phyloP scores from a whole-genome alignment of 1,284 basidiomycete species.

The Naganishia liquefaciens region DNA sequence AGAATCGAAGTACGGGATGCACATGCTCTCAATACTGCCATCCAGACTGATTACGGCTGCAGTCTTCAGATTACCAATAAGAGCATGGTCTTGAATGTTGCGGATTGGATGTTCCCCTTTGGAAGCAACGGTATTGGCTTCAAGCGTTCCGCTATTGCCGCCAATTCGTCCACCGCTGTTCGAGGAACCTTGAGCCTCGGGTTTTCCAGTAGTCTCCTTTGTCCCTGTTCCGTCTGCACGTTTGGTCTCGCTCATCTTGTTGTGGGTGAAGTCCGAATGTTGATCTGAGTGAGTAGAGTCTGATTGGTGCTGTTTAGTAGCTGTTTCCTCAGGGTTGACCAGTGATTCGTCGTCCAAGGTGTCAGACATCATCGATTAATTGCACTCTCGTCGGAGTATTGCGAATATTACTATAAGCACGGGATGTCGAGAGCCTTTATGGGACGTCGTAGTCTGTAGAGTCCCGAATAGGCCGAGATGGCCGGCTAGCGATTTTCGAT shows the following conservation, averaged over 20 bases:
- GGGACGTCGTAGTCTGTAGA: too few species aligned
- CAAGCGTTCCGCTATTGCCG: slow-evolving; percentile 8
- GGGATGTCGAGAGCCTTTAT: neutral
- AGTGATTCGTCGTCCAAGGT: slow-evolving; percentile 11
- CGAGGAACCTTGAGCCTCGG: neutral
- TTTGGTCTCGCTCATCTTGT: neutral
- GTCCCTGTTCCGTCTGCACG: neutral
- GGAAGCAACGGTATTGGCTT: slow-evolving; percentile 20
- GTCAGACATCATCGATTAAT: slow-evolving; percentile 6
- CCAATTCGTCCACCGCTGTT: slow-evolving; percentile 10
- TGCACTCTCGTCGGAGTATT: neutral
- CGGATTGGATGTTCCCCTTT: slow-evolving; percentile 13
- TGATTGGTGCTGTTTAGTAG: neutral
- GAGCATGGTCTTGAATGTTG: slow-evolving; percentile 49
- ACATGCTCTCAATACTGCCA: slow-evolving; percentile 69
- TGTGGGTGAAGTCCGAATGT: slow-evolving; percentile 2
- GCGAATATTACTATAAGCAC: too few species aligned
- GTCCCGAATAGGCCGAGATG: too few species aligned
- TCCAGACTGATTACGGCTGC: slow-evolving; percentile 55
- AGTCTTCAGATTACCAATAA: slow-evolving; percentile 55
- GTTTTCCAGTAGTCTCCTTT: neutral
- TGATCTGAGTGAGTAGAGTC: neutral
- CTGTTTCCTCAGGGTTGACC: neutral
- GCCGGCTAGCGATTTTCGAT: too few species aligned
- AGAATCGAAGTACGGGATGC: slow-evolving; percentile 88